Evolutionary conservation across 768 basidiomycete genomes (phyloP).

Genomic region (Lactarius sp.): DNA sequence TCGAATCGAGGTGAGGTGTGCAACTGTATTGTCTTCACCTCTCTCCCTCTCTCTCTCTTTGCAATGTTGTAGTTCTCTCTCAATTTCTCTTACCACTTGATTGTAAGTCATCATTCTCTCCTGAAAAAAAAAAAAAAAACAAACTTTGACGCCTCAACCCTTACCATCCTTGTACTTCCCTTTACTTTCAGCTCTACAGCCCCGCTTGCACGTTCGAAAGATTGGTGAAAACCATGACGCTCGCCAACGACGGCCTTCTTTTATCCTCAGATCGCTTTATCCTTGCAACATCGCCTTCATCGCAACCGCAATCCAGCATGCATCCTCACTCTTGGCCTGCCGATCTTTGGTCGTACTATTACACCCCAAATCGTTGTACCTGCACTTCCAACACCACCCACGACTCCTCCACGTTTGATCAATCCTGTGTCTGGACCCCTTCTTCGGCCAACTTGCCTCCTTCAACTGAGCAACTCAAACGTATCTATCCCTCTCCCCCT

Average conservation of each 20-base stretch:
- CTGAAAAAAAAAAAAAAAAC: background rate
- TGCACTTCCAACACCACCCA: conserved; percentile 15
- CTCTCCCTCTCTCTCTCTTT: background rate
- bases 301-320: conserved; percentile 12
- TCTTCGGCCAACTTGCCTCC: background rate
- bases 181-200: conserved; percentile 11
- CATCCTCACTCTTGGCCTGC: conserved; percentile 11
- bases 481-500: conserved; percentile 25
- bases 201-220: conserved; percentile 20
- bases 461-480: conserved; percentile 11
- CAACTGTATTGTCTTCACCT: background rate
- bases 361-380: conserved; percentile 20
- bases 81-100: background rate
- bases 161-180: conserved; percentile 1
- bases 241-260: conserved; percentile 13
- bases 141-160: background rate
- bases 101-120: conserved; percentile 13
- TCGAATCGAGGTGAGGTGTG: too few species aligned
- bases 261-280: background rate
- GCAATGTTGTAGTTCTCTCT: conserved; percentile 20
- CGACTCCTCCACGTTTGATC: conserved; percentile 21
- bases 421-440: conserved; percentile 5
- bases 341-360: conserved; percentile 17
- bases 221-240: conserved; percentile 23
- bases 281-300: conserved; percentile 15